Percentiles rank a stretch among this genome's conserved stretches.
phyloP scores from a whole-genome alignment of 371 early-diverging fungal genomes.

The Capillidium heterosporum region DNA sequence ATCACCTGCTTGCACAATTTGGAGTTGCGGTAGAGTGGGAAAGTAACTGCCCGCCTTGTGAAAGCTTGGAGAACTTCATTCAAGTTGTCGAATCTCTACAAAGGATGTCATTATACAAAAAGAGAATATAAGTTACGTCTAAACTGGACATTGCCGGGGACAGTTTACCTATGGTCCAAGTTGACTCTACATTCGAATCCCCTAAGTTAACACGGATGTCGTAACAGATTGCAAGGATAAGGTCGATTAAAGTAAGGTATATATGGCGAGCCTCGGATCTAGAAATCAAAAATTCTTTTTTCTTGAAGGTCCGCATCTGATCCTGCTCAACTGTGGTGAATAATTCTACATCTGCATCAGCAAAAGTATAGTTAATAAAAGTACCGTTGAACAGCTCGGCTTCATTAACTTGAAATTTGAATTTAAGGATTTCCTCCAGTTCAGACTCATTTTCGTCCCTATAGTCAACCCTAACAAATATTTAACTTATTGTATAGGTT shows the following conservation, averaged over 20 bases:
- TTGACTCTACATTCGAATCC: conserved; percentile 73
- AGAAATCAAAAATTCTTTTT: conserved; percentile 40
- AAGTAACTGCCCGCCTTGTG: conserved; percentile 60
- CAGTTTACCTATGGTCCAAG: conserved; percentile 78
- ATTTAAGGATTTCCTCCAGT: conserved; percentile 45
- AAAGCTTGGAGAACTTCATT: conserved; percentile 35
- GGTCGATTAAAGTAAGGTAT: conserved; percentile 77
- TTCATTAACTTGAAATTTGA: conserved; percentile 25
- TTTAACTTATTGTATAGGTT: neutral
- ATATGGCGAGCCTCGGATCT: conserved; percentile 31
- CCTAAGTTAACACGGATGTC: conserved; percentile 69
- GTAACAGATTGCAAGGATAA: conserved; percentile 79
- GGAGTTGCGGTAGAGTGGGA: conserved; percentile 70
- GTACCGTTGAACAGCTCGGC: too few species aligned
- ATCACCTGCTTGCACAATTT: conserved; percentile 42
- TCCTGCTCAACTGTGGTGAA: conserved; percentile 53
- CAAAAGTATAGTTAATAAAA: neutral
- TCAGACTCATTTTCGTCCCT: conserved; percentile 44
- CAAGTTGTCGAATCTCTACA: conserved; percentile 40
- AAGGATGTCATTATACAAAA: neutral
- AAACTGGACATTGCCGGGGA: conserved; percentile 62
- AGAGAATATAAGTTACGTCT: conserved; percentile 23
- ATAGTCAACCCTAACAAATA: conserved; percentile 33
- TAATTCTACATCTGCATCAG: conserved; percentile 1
- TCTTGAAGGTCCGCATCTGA: conserved; percentile 57